Percentiles rank a stretch among this genome's conserved stretches.
Conservation (phyloP, 192 early-diverging fungal genomes). For the Neocallimastix lanati region DNA sequence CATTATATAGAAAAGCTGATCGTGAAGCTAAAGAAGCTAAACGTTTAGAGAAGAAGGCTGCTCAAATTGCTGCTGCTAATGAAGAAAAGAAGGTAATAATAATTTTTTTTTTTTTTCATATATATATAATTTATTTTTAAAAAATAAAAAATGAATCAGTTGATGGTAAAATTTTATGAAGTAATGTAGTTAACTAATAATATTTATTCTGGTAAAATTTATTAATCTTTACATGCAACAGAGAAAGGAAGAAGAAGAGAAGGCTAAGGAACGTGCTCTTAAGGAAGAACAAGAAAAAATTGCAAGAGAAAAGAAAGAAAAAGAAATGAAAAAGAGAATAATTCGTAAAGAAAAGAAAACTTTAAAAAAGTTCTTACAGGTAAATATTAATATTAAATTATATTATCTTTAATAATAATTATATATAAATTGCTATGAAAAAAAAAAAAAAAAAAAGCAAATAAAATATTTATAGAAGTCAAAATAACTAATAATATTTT, state of each 20-base stretch:
- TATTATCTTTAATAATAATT: too few species aligned
- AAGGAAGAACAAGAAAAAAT: slow-evolving; percentile 12
- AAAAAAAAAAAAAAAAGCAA: too few species aligned
- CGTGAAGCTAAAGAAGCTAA: slow-evolving; percentile 79
- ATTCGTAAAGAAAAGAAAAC: slow-evolving; percentile 84
- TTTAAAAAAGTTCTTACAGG: slow-evolving; percentile 46
- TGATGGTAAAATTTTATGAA: too few species aligned
- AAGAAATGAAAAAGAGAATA: slow-evolving; percentile 69
- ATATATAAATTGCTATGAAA: too few species aligned
- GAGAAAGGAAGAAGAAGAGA: not conserved
- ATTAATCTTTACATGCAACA: not conserved
- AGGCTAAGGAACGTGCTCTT: not conserved
- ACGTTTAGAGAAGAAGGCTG: slow-evolving; percentile 61
- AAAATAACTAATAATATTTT: too few species aligned
- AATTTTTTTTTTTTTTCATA: not conserved
- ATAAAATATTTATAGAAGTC: too few species aligned
- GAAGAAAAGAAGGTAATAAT: slow-evolving; percentile 21
- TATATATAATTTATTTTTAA: too few species aligned
- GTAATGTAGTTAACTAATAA: too few species aligned
- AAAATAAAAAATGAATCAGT: too few species aligned
- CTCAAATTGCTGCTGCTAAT: slow-evolving; percentile 31
- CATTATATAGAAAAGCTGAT: slow-evolving; percentile 72
- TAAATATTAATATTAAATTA: not conserved
- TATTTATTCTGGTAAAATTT: too few species aligned
- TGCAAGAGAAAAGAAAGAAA: slow-evolving; percentile 39